A percentile compares a stretch with the other conserved stretches of the same genome.
Evolutionary conservation across 2,329 filamentous ascomycete genomes (phyloP).

Genomic region (Colletotrichum musicola): DNA sequence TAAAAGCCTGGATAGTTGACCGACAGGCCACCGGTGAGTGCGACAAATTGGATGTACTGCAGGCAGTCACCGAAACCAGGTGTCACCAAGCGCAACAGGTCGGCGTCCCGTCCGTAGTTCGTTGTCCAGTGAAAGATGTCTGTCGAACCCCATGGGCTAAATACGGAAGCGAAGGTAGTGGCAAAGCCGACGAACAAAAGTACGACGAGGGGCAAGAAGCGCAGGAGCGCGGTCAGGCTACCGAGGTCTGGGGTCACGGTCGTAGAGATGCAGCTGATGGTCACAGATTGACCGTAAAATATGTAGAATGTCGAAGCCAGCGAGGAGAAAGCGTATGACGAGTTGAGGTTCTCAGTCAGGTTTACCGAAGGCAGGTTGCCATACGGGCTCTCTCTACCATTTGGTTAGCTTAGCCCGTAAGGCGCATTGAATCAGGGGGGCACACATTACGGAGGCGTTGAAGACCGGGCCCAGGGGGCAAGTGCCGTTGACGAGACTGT

Average conservation of each 20-base stretch:
- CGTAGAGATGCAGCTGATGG: conserved; percentile 85
- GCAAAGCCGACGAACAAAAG: conserved; percentile 84
- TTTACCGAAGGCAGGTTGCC: conserved; percentile 77
- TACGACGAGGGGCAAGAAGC: conserved; percentile 82
- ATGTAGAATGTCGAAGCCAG: conserved; percentile 80
- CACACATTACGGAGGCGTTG: conserved; percentile 55
- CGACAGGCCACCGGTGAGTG: conserved; percentile 87
- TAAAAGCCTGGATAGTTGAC: conserved; percentile 95
- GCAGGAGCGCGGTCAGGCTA: conserved; percentile 74
- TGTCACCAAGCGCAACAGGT: conserved; percentile 90
- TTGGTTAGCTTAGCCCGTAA: conserved; percentile 5
- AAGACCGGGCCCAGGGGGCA: conserved; percentile 87
- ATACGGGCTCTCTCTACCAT: conserved; percentile 40
- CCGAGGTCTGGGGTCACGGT: conserved; percentile 88
- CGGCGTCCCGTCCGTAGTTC: conserved; percentile 95
- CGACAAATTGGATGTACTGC: conserved; percentile 95
- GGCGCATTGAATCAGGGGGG: not conserved
- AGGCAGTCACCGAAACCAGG: conserved; percentile 97
- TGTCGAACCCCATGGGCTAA: conserved; percentile 92
- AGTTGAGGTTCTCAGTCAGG: conserved; percentile 79
- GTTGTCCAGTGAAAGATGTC: conserved; percentile 97
- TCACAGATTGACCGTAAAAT: conserved; percentile 77
- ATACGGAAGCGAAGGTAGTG: conserved; percentile 86
- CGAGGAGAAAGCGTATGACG: conserved; percentile 89
- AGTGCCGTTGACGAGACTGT: conserved; percentile 66